phyloP scores from a whole-genome alignment of 495 filamentous ascomycete species.

The Aspergillus leporis region DNA sequence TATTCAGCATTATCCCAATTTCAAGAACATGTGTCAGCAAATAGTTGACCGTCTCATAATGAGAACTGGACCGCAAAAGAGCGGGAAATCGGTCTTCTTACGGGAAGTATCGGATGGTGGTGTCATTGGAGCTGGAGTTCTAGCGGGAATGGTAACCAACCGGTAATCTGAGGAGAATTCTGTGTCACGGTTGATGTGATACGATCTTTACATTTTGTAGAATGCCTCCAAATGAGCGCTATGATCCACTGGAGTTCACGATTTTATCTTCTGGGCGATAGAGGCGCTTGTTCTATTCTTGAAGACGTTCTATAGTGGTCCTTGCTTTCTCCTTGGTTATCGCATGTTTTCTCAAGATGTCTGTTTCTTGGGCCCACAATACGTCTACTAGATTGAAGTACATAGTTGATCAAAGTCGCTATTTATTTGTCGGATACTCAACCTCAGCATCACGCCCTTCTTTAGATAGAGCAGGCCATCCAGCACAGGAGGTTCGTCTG shows the following conservation, averaged over 20 bases:
- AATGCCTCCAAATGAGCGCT: constrained; percentile 5
- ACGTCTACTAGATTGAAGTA: background rate
- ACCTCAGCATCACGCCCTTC: background rate
- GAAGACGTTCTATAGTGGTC: constrained; percentile 9
- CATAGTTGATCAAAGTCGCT: background rate
- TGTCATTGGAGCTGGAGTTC: constrained; percentile 72
- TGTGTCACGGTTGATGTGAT: constrained; percentile 5
- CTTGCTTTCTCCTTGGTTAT: background rate
- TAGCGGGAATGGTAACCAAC: constrained; percentile 59
- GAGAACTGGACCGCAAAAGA: constrained; percentile 52
- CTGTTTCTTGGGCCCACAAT: background rate
- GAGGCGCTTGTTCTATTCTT: constrained; percentile 13
- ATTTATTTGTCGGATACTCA: background rate
- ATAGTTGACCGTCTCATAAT: constrained; percentile 66
- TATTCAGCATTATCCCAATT: constrained; percentile 74
- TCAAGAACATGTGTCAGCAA: constrained; percentile 65
- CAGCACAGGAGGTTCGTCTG: background rate
- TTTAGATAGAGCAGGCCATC: background rate
- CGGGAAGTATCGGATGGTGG: constrained; percentile 74
- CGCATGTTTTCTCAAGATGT: background rate
- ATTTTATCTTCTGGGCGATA: constrained; percentile 6
- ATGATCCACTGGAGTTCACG: constrained; percentile 6
- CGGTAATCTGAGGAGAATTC: constrained; percentile 16
- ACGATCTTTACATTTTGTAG: constrained; percentile 10
- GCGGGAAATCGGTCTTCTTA: constrained; percentile 61